Evolutionary conservation across 306 rosid genomes (phyloP).

Genomic region (Cucurbita argyrosperma): DNA sequence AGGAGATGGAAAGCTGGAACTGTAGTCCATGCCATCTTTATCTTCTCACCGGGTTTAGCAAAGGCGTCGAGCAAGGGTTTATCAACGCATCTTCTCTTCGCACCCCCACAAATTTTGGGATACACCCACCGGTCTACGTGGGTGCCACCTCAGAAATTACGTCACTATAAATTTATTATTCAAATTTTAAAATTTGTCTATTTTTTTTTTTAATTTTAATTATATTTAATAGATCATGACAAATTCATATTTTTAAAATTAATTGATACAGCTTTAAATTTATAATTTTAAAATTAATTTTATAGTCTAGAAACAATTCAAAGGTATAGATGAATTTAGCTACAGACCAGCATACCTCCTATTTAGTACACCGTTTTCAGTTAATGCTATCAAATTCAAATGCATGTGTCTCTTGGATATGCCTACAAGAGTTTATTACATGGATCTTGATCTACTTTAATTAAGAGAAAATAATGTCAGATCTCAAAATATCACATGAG

Average conservation of each 20-base stretch:
- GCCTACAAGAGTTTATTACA: conserved; percentile 31
- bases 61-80: neutral
- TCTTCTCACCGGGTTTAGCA: neutral
- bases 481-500: no score
- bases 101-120: neutral
- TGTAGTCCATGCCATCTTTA: conserved; percentile 16
- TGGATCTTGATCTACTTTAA: no score
- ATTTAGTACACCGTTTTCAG: conserved; percentile 39
- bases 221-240: no score
- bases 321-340: neutral
- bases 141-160: neutral
- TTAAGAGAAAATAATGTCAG: no score
- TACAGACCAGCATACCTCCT: conserved; percentile 44
- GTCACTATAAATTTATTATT: neutral
- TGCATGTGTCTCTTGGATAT: conserved; percentile 75
- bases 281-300: no score
- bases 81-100: neutral
- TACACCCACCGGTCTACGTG: neutral
- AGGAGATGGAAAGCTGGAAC: conserved; percentile 10
- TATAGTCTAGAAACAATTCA: neutral
- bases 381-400: conserved; percentile 76
- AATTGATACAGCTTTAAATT: no score
- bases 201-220: no score
- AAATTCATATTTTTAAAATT: no score
- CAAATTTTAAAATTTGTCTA: no score